A percentile compares a stretch with the other conserved stretches of the same genome.
Conservation (phyloP, 176 grass and related monocot species). For the Cymbopogon citratus region DNA sequence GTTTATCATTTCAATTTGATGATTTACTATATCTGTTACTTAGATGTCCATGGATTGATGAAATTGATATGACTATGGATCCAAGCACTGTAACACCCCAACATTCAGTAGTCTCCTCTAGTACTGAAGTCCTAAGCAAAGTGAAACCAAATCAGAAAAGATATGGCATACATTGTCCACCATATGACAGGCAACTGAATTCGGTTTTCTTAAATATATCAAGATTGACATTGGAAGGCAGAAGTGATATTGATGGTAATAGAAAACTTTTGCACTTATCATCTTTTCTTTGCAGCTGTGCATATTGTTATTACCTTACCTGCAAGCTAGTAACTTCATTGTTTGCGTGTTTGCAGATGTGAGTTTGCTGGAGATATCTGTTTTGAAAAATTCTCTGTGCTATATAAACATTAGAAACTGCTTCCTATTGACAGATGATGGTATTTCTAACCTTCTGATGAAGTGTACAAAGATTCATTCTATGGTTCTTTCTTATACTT, state of each 20-base stretch:
- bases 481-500: constrained; percentile 58
- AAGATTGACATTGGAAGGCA: constrained; percentile 64
- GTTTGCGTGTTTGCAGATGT: constrained; percentile 27
- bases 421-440: constrained; percentile 50
- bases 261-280: not conserved
- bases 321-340: not conserved
- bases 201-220: constrained; percentile 41
- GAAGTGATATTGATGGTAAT: constrained; percentile 65
- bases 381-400: constrained; percentile 37
- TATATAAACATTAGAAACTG: constrained; percentile 75
- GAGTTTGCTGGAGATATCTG: constrained; percentile 33
- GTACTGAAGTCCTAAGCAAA: constrained; percentile 20
- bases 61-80: constrained; percentile 61
- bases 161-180: not conserved
- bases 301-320: not conserved
- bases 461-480: constrained; percentile 49
- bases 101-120: constrained; percentile 44
- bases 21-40: constrained; percentile 51
- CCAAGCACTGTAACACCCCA: constrained; percentile 27
- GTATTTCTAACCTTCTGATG: constrained; percentile 48
- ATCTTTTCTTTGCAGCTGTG: constrained; percentile 9
- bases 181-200: constrained; percentile 7
- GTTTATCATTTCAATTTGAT: constrained; percentile 41
- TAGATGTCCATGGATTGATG: constrained; percentile 36
- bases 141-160: constrained; percentile 1